Conservation (phyloP, 306 rosid genomes). For the Rosa lucieae region DNA sequence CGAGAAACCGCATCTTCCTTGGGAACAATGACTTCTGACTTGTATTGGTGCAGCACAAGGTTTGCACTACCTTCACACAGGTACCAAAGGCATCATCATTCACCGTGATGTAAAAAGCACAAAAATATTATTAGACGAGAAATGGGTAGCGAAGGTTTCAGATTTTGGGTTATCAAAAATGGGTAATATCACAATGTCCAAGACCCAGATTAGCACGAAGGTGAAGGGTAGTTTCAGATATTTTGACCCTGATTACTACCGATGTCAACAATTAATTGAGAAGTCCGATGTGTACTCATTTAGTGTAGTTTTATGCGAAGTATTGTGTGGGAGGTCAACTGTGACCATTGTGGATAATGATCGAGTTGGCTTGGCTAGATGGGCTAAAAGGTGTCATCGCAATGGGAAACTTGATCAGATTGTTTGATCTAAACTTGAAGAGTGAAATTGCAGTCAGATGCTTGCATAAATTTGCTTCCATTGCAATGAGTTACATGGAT, state of each 20-base stretch:
- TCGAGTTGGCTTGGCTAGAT: too few relatives aligned
- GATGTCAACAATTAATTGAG: conserved; percentile 18
- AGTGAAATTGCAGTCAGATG: conserved; percentile 10
- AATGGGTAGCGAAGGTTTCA: conserved; percentile 40
- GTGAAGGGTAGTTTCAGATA: not conserved
- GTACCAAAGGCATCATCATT: not conserved
- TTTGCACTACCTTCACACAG: conserved; percentile 17
- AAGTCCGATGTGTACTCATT: conserved; percentile 7
- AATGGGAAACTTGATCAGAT: not conserved
- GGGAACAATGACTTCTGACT: conserved; percentile 1
- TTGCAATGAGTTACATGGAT: conserved; percentile 15
- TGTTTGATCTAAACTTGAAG: not conserved
- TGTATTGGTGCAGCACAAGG: conserved; percentile 13
- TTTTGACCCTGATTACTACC: not conserved
- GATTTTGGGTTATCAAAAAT: conserved; percentile 47
- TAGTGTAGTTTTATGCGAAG: not conserved
- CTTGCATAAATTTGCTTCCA: conserved; percentile 12
- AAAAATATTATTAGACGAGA: conserved; percentile 22
- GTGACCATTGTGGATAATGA: not conserved
- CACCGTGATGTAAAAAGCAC: conserved; percentile 47
- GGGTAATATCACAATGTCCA: conserved; percentile 8
- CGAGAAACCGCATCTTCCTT: not conserved
- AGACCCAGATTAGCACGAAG: conserved; percentile 18
- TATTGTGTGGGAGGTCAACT: not conserved
- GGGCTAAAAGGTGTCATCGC: not conserved